Conservation (phyloP, 805 yeast genomes). For the Ogataea zsoltii region DNA sequence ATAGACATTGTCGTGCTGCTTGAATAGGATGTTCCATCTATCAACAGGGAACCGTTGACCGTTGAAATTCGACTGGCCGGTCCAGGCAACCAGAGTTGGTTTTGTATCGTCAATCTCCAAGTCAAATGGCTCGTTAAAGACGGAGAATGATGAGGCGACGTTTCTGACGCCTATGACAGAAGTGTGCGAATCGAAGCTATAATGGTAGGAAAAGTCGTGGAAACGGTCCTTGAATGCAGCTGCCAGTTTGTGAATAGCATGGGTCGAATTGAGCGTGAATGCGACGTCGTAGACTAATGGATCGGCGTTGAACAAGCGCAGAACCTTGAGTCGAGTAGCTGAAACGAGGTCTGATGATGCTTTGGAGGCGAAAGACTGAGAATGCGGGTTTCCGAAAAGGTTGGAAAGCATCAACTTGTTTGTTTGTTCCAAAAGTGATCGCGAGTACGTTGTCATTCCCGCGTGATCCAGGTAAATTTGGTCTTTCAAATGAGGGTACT, state of each 20-base stretch:
- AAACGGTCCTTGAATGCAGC: slow-evolving; percentile 31
- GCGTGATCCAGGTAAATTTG: slow-evolving; percentile 44
- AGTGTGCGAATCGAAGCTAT: slow-evolving; percentile 41
- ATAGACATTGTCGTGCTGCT: slow-evolving; percentile 11
- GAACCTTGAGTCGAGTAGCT: slow-evolving; percentile 30
- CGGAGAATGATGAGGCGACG: slow-evolving; percentile 14
- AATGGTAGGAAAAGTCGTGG: slow-evolving; percentile 25
- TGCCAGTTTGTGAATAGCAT: slow-evolving; percentile 37
- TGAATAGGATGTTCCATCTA: slow-evolving; percentile 29
- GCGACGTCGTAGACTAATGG: slow-evolving; percentile 39
- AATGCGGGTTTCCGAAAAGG: slow-evolving; percentile 44
- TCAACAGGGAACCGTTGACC: slow-evolving; percentile 39
- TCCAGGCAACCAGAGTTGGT: slow-evolving; percentile 38
- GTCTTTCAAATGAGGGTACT: slow-evolving; percentile 28
- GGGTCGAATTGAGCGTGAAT: slow-evolving; percentile 43
- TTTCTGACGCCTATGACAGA: slow-evolving; percentile 42
- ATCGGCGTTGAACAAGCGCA: slow-evolving; percentile 37
- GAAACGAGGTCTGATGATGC: slow-evolving; percentile 30
- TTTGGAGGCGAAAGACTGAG: slow-evolving; percentile 37
- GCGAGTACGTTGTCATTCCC: slow-evolving; percentile 40
- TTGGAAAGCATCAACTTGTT: slow-evolving; percentile 25
- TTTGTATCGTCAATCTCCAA: not conserved
- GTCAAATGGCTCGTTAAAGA: slow-evolving; percentile 17
- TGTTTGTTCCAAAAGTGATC: slow-evolving; percentile 27
- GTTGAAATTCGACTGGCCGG: slow-evolving; percentile 46